Evolutionary conservation across 2,329 filamentous ascomycete species (phyloP), one percentile per base, ranked within the genome.

Genomic region (Monilinia aucupariae): DNA sequence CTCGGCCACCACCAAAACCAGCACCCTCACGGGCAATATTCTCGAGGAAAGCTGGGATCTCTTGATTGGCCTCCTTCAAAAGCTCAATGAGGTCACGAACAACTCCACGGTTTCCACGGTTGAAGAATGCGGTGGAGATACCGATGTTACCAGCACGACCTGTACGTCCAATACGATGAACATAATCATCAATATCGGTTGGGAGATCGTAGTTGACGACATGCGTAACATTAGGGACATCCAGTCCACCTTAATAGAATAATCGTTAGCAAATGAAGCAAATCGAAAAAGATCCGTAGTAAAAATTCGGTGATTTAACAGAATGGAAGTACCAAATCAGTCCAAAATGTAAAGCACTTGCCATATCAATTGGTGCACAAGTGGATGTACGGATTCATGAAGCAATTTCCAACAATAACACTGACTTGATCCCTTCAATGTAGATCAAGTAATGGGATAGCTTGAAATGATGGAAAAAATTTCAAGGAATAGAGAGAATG

Each of bases 171-270:
- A 99, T 99, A 77, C 94, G 91, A 79, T 99, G 94, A 64, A 99
- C 94, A 72, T 99, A 99, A 78, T 97, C 94, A 73, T 97, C 94
- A 73, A 97, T 96, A 74, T 97, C 94, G 63, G 92, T 97, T 56
- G 94, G 94, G n/a, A 99, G 85, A 77, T 99, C 94, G 78, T 99
- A 99, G 83, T 99, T 99, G 83, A 99, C 87, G 55, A 99, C 94
- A 79, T 99, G 94, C 50, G 87, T 93, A 66, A 99, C 94, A 70
- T 97, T 96, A 15, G 93, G 92, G 49, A 99, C 97, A 82, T 97
- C 93, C 17, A 74, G 51, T 10, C 72, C 71, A 12, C 52, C 48
- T 39, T 5, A 15, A 15, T 4, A 39, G 34, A 37, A 13, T 12
- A 0, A 39, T 5, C 0, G 37, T 39, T 39, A 39, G 15, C 4